Percentiles rank a stretch among this genome's conserved stretches.
Conservation (phyloP, 805 yeast species). For the Lipomyces yamanashiensis region DNA sequence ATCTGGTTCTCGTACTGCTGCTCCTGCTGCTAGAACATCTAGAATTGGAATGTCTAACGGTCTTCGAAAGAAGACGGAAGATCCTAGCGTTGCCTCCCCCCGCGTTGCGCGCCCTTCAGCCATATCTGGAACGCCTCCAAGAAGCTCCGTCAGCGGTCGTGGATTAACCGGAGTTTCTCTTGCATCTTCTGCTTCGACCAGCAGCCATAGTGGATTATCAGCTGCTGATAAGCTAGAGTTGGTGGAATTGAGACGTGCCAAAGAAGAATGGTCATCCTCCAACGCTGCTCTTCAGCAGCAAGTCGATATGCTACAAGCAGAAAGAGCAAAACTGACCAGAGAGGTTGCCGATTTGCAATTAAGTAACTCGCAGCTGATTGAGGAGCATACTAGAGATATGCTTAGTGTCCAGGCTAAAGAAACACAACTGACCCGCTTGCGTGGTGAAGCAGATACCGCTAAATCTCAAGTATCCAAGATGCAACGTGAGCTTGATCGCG, state of each 20-base stretch:
- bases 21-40: slow-evolving; percentile 2
- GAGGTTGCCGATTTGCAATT: slow-evolving; percentile 47
- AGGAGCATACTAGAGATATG: slow-evolving; percentile 56
- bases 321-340: slow-evolving; percentile 44
- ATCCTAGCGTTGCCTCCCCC: slow-evolving; percentile 3
- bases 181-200: slow-evolving; percentile 19
- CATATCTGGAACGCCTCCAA: slow-evolving; percentile 3
- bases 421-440: slow-evolving; percentile 64
- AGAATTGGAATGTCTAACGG: slow-evolving; percentile 4
- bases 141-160: slow-evolving; percentile 8
- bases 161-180: slow-evolving; percentile 37
- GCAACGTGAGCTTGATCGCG: slow-evolving; percentile 53
- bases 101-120: background rate
- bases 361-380: slow-evolving; percentile 47
- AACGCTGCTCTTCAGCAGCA: slow-evolving; percentile 43
- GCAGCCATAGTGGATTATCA: slow-evolving; percentile 18
- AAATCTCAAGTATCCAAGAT: slow-evolving; percentile 51
- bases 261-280: slow-evolving; percentile 52
- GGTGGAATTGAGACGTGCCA: slow-evolving; percentile 58
- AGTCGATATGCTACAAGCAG: slow-evolving; percentile 43
- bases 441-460: slow-evolving; percentile 64
- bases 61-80: slow-evolving; percentile 18
- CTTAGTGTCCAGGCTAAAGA: slow-evolving; percentile 68
- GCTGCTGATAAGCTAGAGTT: slow-evolving; percentile 53
- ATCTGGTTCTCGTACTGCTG: slow-evolving; percentile 2